Conservation (phyloP, 2,329 filamentous ascomycete genomes). For the Didymella sp. region DNA sequence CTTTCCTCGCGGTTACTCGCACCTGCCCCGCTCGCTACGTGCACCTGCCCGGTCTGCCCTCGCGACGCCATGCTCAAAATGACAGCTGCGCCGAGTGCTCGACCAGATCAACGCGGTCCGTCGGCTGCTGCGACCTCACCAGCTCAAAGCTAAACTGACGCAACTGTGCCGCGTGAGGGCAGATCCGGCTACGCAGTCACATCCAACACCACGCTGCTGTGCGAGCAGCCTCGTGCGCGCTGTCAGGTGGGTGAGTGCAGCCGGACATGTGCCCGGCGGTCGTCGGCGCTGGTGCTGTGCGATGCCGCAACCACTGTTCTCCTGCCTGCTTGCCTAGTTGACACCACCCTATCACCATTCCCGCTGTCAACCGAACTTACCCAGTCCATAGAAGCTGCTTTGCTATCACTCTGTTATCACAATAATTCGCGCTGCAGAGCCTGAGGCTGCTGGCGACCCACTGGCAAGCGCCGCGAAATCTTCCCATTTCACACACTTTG, state of each 20-base stretch:
- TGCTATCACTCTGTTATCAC: conserved; percentile 26
- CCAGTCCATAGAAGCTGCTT: conserved; percentile 20
- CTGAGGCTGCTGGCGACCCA: conserved; percentile 13
- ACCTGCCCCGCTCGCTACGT: conserved; percentile 18
- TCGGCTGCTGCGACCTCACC: conserved; percentile 18
- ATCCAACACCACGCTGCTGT: conserved; percentile 18
- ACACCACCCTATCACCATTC: conserved; percentile 9
- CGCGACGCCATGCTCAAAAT: conserved; percentile 12
- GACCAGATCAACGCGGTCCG: conserved; percentile 20
- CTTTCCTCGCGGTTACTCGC: conserved; percentile 15
- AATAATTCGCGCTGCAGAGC: conserved; percentile 15
- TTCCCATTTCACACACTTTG: conserved; percentile 7
- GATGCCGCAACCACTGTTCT: conserved; percentile 13
- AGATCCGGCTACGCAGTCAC: conserved; percentile 8
- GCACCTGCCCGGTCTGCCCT: conserved; percentile 9
- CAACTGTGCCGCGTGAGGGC: conserved; percentile 14
- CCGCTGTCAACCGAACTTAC: conserved; percentile 16
- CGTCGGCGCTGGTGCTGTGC: conserved; percentile 4
- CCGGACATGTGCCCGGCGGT: conserved; percentile 5
- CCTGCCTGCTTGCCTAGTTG: conserved; percentile 3
- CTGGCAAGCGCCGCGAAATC: conserved; percentile 13
- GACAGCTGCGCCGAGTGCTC: conserved; percentile 19
- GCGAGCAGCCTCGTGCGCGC: conserved; percentile 7
- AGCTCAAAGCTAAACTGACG: conserved; percentile 19
- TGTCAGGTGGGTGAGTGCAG: conserved; percentile 2